Conservation (phyloP, 2,329 filamentous ascomycete species). For the Penicillium sp. region DNA sequence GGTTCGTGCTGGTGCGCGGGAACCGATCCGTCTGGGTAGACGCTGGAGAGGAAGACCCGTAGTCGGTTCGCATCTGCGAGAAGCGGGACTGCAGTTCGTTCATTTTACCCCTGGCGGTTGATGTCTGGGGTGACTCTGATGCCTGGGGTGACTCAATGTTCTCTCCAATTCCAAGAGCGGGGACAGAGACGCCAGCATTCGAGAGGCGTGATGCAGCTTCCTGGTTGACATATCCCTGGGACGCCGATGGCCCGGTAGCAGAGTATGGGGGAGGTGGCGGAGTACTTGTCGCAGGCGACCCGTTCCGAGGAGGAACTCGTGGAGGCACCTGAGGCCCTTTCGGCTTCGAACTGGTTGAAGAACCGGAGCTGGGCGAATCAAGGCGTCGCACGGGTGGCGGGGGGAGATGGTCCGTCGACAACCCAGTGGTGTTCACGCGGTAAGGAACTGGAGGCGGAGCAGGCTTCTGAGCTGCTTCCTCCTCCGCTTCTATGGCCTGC, state of each 20-base stretch:
- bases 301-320: constrained; percentile 65
- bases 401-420: constrained; percentile 64
- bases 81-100: constrained; percentile 67
- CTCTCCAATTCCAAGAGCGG: constrained; percentile 66
- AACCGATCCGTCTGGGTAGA: constrained; percentile 37
- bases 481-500: constrained; percentile 29
- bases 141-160: constrained; percentile 25
- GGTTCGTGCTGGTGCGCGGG: constrained; percentile 59
- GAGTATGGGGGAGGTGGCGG: constrained; percentile 46
- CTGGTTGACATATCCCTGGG: constrained; percentile 48
- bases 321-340: constrained; percentile 57
- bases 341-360: constrained; percentile 30
- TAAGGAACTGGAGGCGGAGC: constrained; percentile 60
- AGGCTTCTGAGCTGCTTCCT: constrained; percentile 32
- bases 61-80: constrained; percentile 48
- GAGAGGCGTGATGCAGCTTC: constrained; percentile 63
- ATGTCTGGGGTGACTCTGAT: constrained; percentile 22
- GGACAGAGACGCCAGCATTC: constrained; percentile 71
- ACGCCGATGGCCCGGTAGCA: constrained; percentile 39
- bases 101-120: constrained; percentile 44
- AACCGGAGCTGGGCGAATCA: constrained; percentile 27
- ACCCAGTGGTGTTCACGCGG: constrained; percentile 64
- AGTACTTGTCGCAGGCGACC: constrained; percentile 44
- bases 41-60: constrained; percentile 25
- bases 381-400: constrained; percentile 59